Percentiles rank a stretch among this genome's conserved stretches.
These are phyloP conservation scores for Sclerotiophoma versabilis DNA, from an alignment of 2,329 filamentous ascomycete genomes.

Conservation along the genomic window DNA sequence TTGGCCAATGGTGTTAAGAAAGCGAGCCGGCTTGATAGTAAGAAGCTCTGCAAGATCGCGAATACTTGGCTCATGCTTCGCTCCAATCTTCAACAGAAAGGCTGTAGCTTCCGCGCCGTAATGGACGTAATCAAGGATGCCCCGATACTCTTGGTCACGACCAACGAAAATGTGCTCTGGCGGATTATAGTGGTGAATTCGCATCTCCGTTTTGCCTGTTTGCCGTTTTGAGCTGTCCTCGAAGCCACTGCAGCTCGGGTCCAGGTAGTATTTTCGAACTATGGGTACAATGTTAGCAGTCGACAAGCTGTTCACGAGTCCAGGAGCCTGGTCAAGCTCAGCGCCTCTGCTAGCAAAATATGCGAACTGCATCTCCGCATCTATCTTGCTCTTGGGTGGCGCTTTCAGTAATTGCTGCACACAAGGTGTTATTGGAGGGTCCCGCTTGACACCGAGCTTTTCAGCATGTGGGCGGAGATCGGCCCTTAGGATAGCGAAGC, in stretches of 20 bases:
- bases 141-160: conserved; percentile 72
- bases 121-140: conserved; percentile 97
- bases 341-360: conserved; percentile 82
- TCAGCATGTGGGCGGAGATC: conserved; percentile 81
- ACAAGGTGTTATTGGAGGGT: conserved; percentile 81
- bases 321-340: conserved; percentile 66
- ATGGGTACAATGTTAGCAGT: conserved; percentile 49
- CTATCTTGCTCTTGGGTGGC: conserved; percentile 71
- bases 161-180: conserved; percentile 85
- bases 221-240: conserved; percentile 43
- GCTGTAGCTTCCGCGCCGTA: conserved; percentile 87
- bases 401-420: conserved; percentile 74
- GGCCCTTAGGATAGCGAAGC: conserved; percentile 77
- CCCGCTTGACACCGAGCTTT: conserved; percentile 84
- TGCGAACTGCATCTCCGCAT: conserved; percentile 76
- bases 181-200: conserved; percentile 61
- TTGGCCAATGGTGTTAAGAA: conserved; percentile 80
- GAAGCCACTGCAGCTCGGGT: conserved; percentile 40
- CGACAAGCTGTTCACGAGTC: conserved; percentile 35
- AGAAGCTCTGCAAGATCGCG: conserved; percentile 82
- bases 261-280: conserved; percentile 44
- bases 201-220: conserved; percentile 47
- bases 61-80: conserved; percentile 89
- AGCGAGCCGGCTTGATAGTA: conserved; percentile 80
- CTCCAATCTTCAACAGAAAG: conserved; percentile 87